A percentile compares a stretch with the other conserved stretches of the same genome.
phyloP scores from a whole-genome alignment of 2,329 filamentous ascomycete genomes.

The Fusarium redolens region DNA sequence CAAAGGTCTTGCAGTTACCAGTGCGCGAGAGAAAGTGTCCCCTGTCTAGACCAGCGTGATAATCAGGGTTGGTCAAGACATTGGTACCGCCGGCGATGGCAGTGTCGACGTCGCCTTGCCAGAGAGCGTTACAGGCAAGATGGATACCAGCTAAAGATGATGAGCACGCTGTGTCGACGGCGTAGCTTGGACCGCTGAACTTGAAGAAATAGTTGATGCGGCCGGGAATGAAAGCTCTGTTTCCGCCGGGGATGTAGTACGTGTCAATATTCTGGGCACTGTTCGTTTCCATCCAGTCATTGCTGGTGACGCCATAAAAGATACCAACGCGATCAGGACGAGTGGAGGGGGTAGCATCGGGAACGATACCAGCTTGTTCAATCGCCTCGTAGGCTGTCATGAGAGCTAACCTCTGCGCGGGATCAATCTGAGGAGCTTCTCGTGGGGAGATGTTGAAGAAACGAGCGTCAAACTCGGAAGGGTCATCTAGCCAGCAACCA shows the following conservation, averaged over 20 bases:
- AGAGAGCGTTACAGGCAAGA: conserved; percentile 75
- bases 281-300: conserved; percentile 85
- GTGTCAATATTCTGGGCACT: conserved; percentile 73
- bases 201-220: conserved; percentile 84
- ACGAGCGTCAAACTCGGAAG: conserved; percentile 73
- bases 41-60: conserved; percentile 71
- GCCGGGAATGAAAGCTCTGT: conserved; percentile 62
- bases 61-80: conserved; percentile 73
- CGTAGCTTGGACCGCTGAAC: conserved; percentile 78
- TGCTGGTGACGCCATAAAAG: conserved; percentile 81
- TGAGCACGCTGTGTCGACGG: conserved; percentile 82
- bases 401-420: conserved; percentile 72
- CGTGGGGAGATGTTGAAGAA: conserved; percentile 78
- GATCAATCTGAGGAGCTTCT: conserved; percentile 62
- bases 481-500: conserved; percentile 68
- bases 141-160: conserved; percentile 79
- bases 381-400: conserved; percentile 76
- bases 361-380: conserved; percentile 74
- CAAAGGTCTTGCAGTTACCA: conserved; percentile 57
- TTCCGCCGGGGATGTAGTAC: conserved; percentile 60
- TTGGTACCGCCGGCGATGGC: conserved; percentile 83
- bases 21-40: conserved; percentile 70
- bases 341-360: conserved; percentile 71
- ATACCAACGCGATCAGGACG: conserved; percentile 70
- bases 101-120: conserved; percentile 80